These are phyloP conservation scores for Psilocybe mexicana DNA, from an alignment of 1,284 basidiomycete genomes.

Conservation along the genomic window DNA sequence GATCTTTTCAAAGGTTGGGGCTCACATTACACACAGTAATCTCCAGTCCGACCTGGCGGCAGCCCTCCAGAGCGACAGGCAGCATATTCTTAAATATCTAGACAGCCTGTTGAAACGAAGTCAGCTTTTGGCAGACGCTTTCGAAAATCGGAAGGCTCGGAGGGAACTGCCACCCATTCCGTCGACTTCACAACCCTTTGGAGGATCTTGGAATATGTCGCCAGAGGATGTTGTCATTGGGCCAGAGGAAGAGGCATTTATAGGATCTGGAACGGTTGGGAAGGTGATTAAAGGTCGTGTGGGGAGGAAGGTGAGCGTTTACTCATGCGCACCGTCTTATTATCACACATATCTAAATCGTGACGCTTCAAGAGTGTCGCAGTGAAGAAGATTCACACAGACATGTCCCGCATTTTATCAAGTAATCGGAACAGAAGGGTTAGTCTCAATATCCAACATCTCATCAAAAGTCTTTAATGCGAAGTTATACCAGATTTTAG, in stretches of 20 bases:
- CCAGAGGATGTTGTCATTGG: background rate
- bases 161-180: background rate
- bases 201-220: background rate
- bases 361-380: slow-evolving; percentile 1
- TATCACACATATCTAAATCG: background rate
- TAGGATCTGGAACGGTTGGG: slow-evolving; percentile 1
- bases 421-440: background rate
- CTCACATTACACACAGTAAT: background rate
- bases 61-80: slow-evolving; percentile 7
- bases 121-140: background rate
- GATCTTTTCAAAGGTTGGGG: background rate
- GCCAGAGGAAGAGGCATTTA: background rate
- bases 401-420: background rate
- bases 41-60: slow-evolving; percentile 3
- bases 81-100: slow-evolving; percentile 2
- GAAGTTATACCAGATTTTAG: background rate
- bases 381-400: slow-evolving; percentile 4
- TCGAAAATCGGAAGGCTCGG: background rate
- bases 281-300: slow-evolving; percentile 2
- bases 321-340: background rate
- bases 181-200: background rate
- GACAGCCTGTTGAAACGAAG: slow-evolving; percentile 6
- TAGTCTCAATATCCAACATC: background rate
- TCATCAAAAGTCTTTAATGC: background rate
- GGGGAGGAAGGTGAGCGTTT: background rate